Evolutionary conservation across 1,139 yeast species (phyloP), one percentile per base, ranked within the genome.

Genomic region (Geotrichum restrictum): DNA sequence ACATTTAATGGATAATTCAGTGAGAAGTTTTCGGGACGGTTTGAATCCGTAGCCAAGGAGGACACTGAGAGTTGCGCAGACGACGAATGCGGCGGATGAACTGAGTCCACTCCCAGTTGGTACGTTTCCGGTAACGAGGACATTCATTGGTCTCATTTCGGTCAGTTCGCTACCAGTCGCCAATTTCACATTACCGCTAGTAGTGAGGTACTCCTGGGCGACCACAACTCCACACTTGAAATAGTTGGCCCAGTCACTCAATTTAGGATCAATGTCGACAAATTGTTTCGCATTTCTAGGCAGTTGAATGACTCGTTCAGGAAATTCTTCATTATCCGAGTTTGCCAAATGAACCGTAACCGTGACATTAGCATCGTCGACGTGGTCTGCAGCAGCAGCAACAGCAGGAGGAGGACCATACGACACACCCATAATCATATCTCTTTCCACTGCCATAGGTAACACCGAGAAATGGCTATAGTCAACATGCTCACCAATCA

Each of bases 401-500:
- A 34, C 51, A 21, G 48, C 48, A 16, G 50, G 13, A 19, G 37
- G 21, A 1, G 34, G 21, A 14, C 49, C 63, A 11, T 43, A 37
- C 19, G 62, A 60, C 14, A 79, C 82, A 14, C 83, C 88, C 60
- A 79, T 78, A 48, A 82, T 69, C 57, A 83, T 79, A 62, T 83
- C 89, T 18, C 74, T 76, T 53, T 81, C 85, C 46, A 83, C 80
- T 7, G 91, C 88, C 83, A 84, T 79, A n/a, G 91, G 91, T 60
- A 84, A 73, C 14, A 82, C 86, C 2, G 87, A 76, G 64, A 81
- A 84, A 63, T 77, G 76, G 57, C 81, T 79, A 64, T 83, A 84
- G 69, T 84, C 91, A 54, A 84, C 80, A 64, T 84, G 91, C 59
- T 84, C 91, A 39, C 91, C 91, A 57, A 84, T 82, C 57, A 84